Conservation (phyloP, 768 basidiomycete species). For the Mycena maculata region DNA sequence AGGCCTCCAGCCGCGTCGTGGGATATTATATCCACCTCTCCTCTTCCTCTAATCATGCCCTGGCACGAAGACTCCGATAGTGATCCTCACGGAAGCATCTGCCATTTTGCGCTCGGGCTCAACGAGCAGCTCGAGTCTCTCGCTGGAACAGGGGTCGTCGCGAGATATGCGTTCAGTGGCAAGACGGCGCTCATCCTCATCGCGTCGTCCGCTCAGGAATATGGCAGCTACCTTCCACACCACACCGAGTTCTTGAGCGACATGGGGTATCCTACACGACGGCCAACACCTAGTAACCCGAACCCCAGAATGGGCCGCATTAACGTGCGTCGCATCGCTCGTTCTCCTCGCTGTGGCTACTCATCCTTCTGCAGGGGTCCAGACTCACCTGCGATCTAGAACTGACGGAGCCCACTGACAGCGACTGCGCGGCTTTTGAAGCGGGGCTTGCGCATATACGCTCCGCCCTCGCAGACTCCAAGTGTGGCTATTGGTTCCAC, state of each 20-base stretch:
- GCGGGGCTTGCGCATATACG: neutral
- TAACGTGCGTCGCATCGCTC: neutral
- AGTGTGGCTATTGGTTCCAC: conserved; percentile 5
- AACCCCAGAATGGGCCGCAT: neutral
- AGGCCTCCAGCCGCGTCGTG: neutral
- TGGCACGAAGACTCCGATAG: neutral
- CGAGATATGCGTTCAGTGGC: conserved; percentile 5
- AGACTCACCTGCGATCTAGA: neutral
- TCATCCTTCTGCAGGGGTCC: neutral
- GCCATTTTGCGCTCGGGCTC: conserved; percentile 10
- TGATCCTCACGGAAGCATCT: neutral
- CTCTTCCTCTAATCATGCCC: conserved; percentile 1
- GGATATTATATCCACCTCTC: neutral
- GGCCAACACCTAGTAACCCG: neutral
- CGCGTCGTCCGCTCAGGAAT: neutral
- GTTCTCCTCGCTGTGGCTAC: too few relatives aligned
- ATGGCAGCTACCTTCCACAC: neutral
- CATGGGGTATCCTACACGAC: neutral
- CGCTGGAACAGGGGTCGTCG: neutral
- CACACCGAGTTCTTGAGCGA: neutral
- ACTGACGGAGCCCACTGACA: neutral
- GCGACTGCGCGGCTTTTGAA: neutral
- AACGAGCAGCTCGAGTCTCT: neutral
- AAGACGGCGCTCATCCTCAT: neutral
- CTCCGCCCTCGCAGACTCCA: neutral